These are phyloP conservation scores for Kurtzmaniella quercitrusa DNA, from an alignment of 1,139 yeast species.

Conservation along the genomic window DNA sequence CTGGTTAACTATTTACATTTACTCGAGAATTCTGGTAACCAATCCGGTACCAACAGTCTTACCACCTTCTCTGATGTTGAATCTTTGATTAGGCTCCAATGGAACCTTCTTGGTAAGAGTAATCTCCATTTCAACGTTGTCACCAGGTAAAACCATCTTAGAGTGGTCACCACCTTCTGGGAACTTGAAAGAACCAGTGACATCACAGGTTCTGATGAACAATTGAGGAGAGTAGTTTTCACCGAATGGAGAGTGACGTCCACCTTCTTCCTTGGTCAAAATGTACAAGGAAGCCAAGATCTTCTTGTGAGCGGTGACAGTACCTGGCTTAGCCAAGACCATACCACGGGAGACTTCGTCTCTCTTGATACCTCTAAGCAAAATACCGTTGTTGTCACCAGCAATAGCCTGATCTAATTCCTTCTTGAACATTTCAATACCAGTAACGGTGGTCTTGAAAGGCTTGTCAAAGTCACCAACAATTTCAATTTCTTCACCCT, in stretches of 20 bases:
- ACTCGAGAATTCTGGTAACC: slow-evolving; percentile 88
- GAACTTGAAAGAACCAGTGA: slow-evolving; percentile 86
- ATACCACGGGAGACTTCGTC: slow-evolving; percentile 96
- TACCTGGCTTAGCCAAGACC: slow-evolving; percentile 92
- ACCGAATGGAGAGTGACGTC: slow-evolving; percentile 97
- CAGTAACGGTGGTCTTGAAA: slow-evolving; percentile 90
- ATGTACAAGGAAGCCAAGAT: slow-evolving; percentile 91
- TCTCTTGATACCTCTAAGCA: slow-evolving; percentile 97
- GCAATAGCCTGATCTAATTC: slow-evolving; percentile 89
- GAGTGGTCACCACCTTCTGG: slow-evolving; percentile 85
- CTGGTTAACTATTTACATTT: slow-evolving; percentile 12
- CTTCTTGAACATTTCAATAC: slow-evolving; percentile 94
- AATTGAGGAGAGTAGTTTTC: slow-evolving; percentile 98
- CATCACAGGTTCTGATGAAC: slow-evolving; percentile 95
- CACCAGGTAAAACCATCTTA: slow-evolving; percentile 95
- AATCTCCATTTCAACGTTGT: slow-evolving; percentile 94
- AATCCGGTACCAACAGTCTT: slow-evolving; percentile 98
- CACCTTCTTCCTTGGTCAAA: slow-evolving; percentile 97
- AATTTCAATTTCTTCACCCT: slow-evolving; percentile 97
- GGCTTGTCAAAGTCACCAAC: slow-evolving; percentile 89
- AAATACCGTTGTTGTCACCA: slow-evolving; percentile 95
- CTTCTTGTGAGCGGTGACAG: slow-evolving; percentile 90
- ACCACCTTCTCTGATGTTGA: slow-evolving; percentile 99
- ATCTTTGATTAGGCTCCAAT: slow-evolving; percentile 93
- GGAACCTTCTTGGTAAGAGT: slow-evolving; percentile 91